Base-by-base conservation (phyloP, 257 asterid genomes). In the Nicotiana obtusifolia region DNA sequence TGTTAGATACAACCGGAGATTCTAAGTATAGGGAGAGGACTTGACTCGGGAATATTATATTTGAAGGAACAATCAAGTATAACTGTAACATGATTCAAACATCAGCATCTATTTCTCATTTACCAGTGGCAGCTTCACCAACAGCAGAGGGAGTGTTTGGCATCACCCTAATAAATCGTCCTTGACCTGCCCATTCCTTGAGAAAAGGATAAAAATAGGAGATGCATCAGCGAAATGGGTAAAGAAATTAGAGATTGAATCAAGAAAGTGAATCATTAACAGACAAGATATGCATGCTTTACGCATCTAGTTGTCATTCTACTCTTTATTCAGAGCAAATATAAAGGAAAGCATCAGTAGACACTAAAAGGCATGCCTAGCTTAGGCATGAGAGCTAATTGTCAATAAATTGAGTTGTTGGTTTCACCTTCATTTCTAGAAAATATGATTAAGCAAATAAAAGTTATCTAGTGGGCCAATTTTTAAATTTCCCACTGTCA, bases 61-160 rank as follows among this genome's bases (percentile, higher is more conserved):
- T 8, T 49, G 80, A 75, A 3, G 0, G 44, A 75, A 1, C 0
- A 75, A 75, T 75, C 80, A 49, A 75, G 62, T 24, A 49, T 53
- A 61, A 78, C 64, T 11, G 35, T 53, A 33, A 80, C 62, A 16
- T n/a, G 80, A 60, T 9, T 75, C 62, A 75, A 75, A 15, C 26
- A 49, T 75, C 62, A 75, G 44, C 49, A 75, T 49, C 49, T 49
- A 49, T 75, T 75, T 64, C 56, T 71, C 62, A 75, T 26, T 26
- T 89, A 95, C 98, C 99, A 64, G 97, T 92, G 11, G 98, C 98
- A 8, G 97, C 99, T 64, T 85, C 87, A 35, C 98, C 99, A 78
- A 95, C 93, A 57, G 99, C 89, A 80, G 98, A 95, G 11, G 97
- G 97, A 83, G 99, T 93, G 87, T 95, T 94, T 52, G 99, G 99